These are phyloP conservation scores for Fusarium denticulatum DNA, from an alignment of 2,329 filamentous ascomycete genomes.

Conservation along the genomic window DNA sequence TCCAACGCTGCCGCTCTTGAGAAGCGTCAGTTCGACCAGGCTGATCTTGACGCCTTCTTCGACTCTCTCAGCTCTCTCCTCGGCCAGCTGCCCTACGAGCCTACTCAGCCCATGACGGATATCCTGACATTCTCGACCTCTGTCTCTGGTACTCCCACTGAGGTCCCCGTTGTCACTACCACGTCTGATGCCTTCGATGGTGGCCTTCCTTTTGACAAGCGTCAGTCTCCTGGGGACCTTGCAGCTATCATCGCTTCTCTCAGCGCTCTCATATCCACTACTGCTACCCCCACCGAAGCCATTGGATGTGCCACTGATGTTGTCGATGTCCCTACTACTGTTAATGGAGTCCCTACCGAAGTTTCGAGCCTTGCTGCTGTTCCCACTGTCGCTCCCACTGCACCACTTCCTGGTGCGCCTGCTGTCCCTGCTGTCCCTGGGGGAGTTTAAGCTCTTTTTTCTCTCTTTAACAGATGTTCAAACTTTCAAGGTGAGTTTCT, in stretches of 20 bases:
- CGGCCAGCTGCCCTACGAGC: not conserved
- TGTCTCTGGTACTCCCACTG: not conserved
- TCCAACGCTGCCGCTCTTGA: not conserved
- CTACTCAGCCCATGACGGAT: not conserved
- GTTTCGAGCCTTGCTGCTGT: not conserved
- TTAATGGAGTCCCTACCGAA: not conserved
- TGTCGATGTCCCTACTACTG: not conserved
- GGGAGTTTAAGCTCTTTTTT: not conserved
- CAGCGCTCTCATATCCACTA: not conserved
- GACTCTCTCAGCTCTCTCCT: not conserved
- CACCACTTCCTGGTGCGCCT: not conserved
- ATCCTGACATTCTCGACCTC: not conserved
- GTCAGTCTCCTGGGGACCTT: not conserved
- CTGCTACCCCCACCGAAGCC: not conserved
- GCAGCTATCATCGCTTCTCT: not conserved
- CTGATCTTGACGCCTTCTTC: not conserved
- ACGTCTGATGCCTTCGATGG: not conserved
- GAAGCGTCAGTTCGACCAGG: not conserved
- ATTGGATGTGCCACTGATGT: not conserved
- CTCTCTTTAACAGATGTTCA: accelerated
- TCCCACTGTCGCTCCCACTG: not conserved
- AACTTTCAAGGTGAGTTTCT: not conserved
- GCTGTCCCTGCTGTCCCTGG: not conserved
- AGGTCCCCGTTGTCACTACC: not conserved
- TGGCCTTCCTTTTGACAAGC: not conserved